Base-by-base conservation (phyloP, 2,329 filamentous ascomycete genomes). In the Cladosporium sp. region DNA sequence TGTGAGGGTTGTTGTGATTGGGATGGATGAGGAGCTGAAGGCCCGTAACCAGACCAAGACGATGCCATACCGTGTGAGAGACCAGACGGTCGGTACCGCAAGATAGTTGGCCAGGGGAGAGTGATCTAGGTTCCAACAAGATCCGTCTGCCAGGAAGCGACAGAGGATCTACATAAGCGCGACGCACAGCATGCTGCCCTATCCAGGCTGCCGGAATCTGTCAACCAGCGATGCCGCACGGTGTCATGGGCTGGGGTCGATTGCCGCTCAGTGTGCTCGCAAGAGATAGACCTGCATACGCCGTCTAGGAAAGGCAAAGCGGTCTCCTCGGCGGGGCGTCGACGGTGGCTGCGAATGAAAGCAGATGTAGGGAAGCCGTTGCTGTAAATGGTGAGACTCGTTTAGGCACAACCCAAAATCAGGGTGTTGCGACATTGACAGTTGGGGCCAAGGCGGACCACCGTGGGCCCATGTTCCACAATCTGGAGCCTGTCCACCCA, bases 111-210 rank as follows among this genome's bases (percentile, higher is more conserved):
- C 34, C 24, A 32, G 36, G 51, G 38, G 26, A 47, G 32, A 62
- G 34, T 61, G 62, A 57, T 66, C 61, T 58, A 60, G 59, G 44
- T 49, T 57, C 51, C 24, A 59, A 60, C 58, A 66, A 59, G 55
- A 55, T 65, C 66, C 67, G 66, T 64, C 51, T n/a, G 34, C 47
- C 61, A 64, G 61, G 61, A 47, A 64, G 61, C 61, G 61, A 64
- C 61, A 68, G 59, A 67, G 59, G 70, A 71, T 70, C 67, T 68
- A 70, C 71, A 73, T 73, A 72, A 73, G 72, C 71, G 72, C 49
- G 69, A 69, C 65, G 69, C 71, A 74, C 73, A 68, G 69, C 73
- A 74, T 72, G 67, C 68, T 70, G 68, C 71, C 69, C 67, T 54
- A 70, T 70, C 71, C 73, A 71, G 66, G 64, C 64, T 68, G 67